Percentiles rank a stretch among this genome's conserved stretches.
Conservation (phyloP, 768 basidiomycete species). For the Boletus vermiculosoides region DNA sequence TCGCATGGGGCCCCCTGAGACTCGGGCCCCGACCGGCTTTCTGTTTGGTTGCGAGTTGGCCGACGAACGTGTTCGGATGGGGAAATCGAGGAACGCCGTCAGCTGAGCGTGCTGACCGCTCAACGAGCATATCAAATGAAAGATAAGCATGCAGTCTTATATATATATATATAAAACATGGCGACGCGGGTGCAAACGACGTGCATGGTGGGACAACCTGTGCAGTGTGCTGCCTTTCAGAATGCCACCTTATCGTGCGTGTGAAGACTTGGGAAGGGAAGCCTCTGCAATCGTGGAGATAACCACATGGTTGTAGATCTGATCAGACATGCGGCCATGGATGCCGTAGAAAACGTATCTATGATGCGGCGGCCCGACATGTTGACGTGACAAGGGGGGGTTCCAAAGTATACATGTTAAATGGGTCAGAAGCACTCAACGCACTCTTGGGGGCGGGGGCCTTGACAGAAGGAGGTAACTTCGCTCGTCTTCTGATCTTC, state of each 20-base stretch:
- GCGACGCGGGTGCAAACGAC: background rate
- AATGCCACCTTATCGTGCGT: background rate
- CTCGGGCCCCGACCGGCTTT: slow-evolving; percentile 2
- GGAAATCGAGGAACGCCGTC: background rate
- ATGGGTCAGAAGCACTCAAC: background rate
- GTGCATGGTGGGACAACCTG: background rate
- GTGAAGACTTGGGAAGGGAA: slow-evolving; percentile 1
- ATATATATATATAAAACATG: background rate
- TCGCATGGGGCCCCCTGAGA: background rate
- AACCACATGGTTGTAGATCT: slow-evolving; percentile 2
- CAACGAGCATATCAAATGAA: slow-evolving; percentile 1
- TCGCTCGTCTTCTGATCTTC: background rate
- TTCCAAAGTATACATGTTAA: background rate
- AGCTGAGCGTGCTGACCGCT: background rate
- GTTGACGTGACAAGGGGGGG: background rate
- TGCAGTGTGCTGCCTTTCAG: background rate
- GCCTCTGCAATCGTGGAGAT: background rate
- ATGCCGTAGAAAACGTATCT: slow-evolving; percentile 1
- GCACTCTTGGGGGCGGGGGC: background rate
- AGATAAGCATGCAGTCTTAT: background rate
- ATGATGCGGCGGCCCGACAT: slow-evolving; percentile 2
- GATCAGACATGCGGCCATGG: background rate
- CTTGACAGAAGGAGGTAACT: background rate
- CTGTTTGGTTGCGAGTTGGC: background rate
- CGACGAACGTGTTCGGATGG: slow-evolving; percentile 7